Evolutionary conservation across 2,329 filamentous ascomycete species (phyloP), one percentile per base, ranked within the genome.

Genomic region (Neoascochyta sp.): DNA sequence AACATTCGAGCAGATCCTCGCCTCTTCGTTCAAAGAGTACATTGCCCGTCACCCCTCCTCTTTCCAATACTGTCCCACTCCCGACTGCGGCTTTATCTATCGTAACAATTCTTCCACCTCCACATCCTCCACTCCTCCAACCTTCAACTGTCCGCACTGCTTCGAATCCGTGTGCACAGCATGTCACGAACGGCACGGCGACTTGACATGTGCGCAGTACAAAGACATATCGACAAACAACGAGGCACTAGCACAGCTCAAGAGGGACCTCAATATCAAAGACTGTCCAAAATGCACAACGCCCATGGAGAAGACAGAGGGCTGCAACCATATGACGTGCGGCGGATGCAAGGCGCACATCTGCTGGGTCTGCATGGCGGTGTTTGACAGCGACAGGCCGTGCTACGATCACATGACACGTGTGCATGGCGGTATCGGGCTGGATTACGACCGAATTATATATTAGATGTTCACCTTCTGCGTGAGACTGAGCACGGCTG

Each of bases 291-390:
- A 45, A 10, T 63, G 70, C 38, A 47, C 43, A 10, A 62, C 58
- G 2, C 29, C 57, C 2, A 62, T 73, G 2, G 60, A 70, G 37
- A 73, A 72, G 54, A 47, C 32, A 0, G 50, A 51, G 0, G 71
- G 70, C 0, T 75, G 71, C 37, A 64, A 72, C 38, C 69, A 74
- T 41, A 67, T 74, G 36, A 43, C 36, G 0, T 74, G 72, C 35
- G 22, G 16, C 1, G 43, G 37, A 0, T 75, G 71, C 33, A 38
- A 49, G 2, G 42, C 56, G 1, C 66, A 73, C 33, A 68, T 73
- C 16, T 75, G 70, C 36, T 75, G 69, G 69, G 52, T 64, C 3
- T 75, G 71, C 34, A 37, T 71, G 48, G 34, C 31, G 9, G 45
- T 43, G 0, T 72, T 72, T 36, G 11, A 43, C 3, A 28, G 17